Percentiles rank a stretch among this genome's conserved stretches.
These are phyloP conservation scores for Boletus semigastroideus DNA, from an alignment of 1,284 basidiomycete species.

Conservation along the genomic window DNA sequence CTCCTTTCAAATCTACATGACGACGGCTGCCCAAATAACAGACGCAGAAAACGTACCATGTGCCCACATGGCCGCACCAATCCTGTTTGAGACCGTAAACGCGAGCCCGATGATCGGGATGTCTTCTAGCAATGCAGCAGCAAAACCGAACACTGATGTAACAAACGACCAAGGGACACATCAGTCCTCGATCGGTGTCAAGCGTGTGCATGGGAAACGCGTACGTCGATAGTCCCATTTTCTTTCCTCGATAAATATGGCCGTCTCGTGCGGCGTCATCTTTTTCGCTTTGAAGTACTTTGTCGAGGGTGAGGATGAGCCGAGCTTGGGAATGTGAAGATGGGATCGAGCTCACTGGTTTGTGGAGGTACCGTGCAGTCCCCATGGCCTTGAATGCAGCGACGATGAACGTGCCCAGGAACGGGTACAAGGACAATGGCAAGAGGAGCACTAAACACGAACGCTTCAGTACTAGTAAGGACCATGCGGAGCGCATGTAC, in stretches of 20 bases:
- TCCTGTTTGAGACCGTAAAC: constrained; percentile 81
- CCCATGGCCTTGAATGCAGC: constrained; percentile 69
- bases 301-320: background rate
- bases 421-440: constrained; percentile 69
- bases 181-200: background rate
- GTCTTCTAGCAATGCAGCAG: constrained; percentile 74
- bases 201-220: constrained; percentile 10
- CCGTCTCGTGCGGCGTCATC: constrained; percentile 68
- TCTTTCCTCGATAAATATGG: constrained; percentile 80
- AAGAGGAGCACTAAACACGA: constrained; percentile 57
- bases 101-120: constrained; percentile 76
- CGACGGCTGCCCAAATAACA: no score
- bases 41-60: constrained; percentile 50
- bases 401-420: constrained; percentile 63
- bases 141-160: constrained; percentile 79
- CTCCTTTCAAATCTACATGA: no score
- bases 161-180: background rate
- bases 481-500: constrained; percentile 13
- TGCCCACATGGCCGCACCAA: constrained; percentile 92
- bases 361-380: constrained; percentile 71
- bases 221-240: constrained; percentile 83
- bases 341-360: constrained; percentile 49
- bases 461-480: background rate
- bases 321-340: background rate
- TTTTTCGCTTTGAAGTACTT: constrained; percentile 84